Conservation (phyloP, 1,139 yeast genomes). For the Kazachstania sp. region DNA sequence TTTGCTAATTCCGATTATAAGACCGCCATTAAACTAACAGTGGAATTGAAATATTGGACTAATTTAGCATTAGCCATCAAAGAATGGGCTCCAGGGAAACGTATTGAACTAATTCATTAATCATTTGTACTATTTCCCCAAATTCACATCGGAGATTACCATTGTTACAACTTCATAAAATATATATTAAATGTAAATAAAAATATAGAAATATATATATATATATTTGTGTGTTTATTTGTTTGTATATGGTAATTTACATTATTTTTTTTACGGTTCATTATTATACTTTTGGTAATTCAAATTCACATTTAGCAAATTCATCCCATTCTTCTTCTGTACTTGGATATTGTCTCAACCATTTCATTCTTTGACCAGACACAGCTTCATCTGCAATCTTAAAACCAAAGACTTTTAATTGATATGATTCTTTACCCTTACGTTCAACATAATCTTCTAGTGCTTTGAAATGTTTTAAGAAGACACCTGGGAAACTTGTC, state of each 20-base stretch:
- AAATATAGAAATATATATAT: not conserved
- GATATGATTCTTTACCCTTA: constrained; percentile 45
- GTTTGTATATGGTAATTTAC: not conserved
- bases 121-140: no score
- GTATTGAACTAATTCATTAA: constrained; percentile 38
- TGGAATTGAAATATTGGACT: constrained; percentile 75
- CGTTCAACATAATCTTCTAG: constrained; percentile 50
- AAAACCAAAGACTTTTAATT: constrained; percentile 82
- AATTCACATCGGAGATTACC: no score
- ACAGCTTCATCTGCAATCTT: constrained; percentile 63
- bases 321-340: constrained; percentile 51
- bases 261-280: not conserved
- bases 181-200: no score
- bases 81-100: constrained; percentile 71
- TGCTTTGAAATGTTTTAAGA: constrained; percentile 83
- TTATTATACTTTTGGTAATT: constrained; percentile 34
- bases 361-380: constrained; percentile 88
- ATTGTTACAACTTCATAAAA: not conserved
- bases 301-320: constrained; percentile 54
- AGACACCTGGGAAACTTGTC: constrained; percentile 87
- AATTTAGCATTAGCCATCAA: constrained; percentile 65
- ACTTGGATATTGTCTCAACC: constrained; percentile 77
- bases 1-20: constrained; percentile 35
- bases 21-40: constrained; percentile 54
- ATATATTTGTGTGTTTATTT: not conserved